Conservation (phyloP, 2,329 filamentous ascomycete genomes). For the Fusarium dlaminii region DNA sequence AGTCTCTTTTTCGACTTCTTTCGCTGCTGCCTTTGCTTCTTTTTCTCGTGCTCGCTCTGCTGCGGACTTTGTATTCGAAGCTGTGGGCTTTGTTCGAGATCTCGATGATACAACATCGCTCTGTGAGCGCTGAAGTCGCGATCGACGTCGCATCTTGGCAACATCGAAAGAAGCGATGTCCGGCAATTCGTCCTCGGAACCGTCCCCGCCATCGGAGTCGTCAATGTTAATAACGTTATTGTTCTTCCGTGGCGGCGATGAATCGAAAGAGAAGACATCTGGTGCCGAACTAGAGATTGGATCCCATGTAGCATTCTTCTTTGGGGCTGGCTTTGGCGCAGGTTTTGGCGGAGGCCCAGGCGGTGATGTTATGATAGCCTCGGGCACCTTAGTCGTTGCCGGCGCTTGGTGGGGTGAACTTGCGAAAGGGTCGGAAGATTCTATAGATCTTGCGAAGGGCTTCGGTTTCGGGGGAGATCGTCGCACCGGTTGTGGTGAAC, state of each 20-base stretch:
- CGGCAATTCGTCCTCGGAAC: slow-evolving; percentile 60
- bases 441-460: not conserved
- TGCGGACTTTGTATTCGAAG: slow-evolving; percentile 45
- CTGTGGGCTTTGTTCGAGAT: slow-evolving; percentile 27
- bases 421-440: slow-evolving; percentile 37
- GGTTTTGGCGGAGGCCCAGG: not conserved
- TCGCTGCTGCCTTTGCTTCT: slow-evolving; percentile 57
- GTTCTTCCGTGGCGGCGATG: slow-evolving; percentile 20
- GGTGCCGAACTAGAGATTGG: slow-evolving; percentile 65
- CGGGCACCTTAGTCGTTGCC: not conserved
- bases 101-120: slow-evolving; percentile 43
- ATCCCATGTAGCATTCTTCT: slow-evolving; percentile 52
- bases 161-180: slow-evolving; percentile 56
- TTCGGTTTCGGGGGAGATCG: not conserved
- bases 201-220: slow-evolving; percentile 43
- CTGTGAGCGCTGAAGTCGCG: slow-evolving; percentile 44
- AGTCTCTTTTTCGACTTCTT: slow-evolving; percentile 63
- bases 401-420: slow-evolving; percentile 12
- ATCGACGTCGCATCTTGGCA: slow-evolving; percentile 39
- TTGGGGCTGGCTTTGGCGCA: not conserved
- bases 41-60: slow-evolving; percentile 54
- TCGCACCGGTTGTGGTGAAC: slow-evolving; percentile 41
- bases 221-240: slow-evolving; percentile 50
- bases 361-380: slow-evolving; percentile 7
- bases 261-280: slow-evolving; percentile 43